Evolutionary conservation across 78 protist species (phyloP).

Genomic region (Pirum gemmata): DNA sequence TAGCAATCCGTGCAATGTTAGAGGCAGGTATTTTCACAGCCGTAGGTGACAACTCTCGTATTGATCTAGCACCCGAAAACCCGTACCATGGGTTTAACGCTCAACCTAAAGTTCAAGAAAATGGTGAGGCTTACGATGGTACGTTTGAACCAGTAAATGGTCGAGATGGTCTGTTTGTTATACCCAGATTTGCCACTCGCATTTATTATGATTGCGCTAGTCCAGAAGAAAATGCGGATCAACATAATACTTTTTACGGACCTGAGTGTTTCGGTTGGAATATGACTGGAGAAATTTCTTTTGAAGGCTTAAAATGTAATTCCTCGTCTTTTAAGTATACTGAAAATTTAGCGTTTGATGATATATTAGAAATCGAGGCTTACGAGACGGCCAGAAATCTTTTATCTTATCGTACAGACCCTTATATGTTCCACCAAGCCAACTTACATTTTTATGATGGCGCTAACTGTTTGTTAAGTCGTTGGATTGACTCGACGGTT

Average conservation of each 20-base stretch:
- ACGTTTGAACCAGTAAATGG: no score
- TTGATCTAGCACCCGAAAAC: slow-evolving; percentile 1
- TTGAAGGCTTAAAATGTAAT: not conserved
- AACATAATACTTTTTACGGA: slow-evolving; percentile 22
- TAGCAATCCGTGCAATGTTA: not conserved
- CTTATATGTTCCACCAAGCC: slow-evolving; percentile 17
- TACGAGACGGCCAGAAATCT: not conserved
- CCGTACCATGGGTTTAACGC: slow-evolving; percentile 4
- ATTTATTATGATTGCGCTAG: slow-evolving; percentile 29
- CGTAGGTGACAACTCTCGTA: not conserved
- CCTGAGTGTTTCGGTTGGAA: slow-evolving; percentile 28
- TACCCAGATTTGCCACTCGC: slow-evolving; percentile 35
- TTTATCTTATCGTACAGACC: not conserved
- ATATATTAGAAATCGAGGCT: slow-evolving; percentile 34
- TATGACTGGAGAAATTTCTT: not conserved
- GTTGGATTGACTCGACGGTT: not conserved
- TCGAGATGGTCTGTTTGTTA: slow-evolving; percentile 22
- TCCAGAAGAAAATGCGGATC: slow-evolving; percentile 13
- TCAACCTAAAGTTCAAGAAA: no score
- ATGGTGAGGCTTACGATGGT: no score
- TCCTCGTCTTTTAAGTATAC: slow-evolving; percentile 22
- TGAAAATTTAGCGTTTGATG: not conserved
- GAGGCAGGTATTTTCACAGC: not conserved
- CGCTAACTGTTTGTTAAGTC: not conserved
- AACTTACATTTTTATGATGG: not conserved